These are phyloP conservation scores for Macrophomina phaseolina DNA, from an alignment of 2,329 filamentous ascomycete species.

Conservation along the genomic window DNA sequence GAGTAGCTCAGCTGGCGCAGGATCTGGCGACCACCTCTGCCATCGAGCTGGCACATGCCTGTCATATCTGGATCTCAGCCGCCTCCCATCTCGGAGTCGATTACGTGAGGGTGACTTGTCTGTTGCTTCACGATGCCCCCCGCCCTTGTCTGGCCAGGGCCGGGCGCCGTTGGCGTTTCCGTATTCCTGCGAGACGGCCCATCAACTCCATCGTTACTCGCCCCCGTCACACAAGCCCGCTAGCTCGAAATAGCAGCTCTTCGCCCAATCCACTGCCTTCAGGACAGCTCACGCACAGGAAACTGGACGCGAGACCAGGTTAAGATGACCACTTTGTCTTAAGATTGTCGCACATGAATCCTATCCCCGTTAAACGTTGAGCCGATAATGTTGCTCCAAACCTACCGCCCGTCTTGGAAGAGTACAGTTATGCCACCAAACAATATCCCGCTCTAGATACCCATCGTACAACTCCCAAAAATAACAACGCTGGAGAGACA, in stretches of 20 bases:
- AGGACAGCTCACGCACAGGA: neutral
- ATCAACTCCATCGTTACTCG: neutral
- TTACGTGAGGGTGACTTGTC: constrained; percentile 13
- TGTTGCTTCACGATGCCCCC: neutral
- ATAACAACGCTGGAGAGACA: neutral
- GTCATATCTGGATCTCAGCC: constrained; percentile 7
- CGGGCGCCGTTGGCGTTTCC: neutral
- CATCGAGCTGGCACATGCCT: constrained; percentile 17
- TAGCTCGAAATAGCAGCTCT: neutral
- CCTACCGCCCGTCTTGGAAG: constrained; percentile 7
- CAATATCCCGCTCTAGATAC: constrained; percentile 15
- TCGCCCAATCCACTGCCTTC: neutral
- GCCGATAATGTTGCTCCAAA: constrained; percentile 24
- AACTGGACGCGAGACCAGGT: neutral
- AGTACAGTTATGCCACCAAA: constrained; percentile 23
- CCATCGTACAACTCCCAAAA: constrained; percentile 21
- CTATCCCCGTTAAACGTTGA: constrained; percentile 17
- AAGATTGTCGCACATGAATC: constrained; percentile 23
- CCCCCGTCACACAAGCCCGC: neutral
- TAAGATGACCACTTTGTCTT: constrained; percentile 22
- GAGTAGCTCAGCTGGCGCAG: neutral
- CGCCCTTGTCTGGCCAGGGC: neutral
- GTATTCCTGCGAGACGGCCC: constrained; percentile 6
- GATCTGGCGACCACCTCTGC: neutral
- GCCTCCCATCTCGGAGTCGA: neutral